These are phyloP conservation scores for Cercophora newfieldiana DNA, from an alignment of 495 filamentous ascomycete genomes.

Conservation along the genomic window DNA sequence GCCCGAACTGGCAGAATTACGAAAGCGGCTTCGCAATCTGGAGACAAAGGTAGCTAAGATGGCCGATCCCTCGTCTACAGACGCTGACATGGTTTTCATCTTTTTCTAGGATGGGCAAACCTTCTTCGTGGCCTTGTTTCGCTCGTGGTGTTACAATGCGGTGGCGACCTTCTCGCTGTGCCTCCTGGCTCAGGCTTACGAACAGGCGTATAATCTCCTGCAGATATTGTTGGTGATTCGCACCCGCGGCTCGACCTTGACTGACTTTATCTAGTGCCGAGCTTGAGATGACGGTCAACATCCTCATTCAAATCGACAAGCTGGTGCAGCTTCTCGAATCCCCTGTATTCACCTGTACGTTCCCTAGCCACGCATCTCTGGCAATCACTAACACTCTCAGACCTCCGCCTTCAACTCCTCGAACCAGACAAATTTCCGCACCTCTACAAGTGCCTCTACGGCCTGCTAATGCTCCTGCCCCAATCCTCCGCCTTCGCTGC, in stretches of 20 bases:
- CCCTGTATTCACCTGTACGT: slow-evolving; percentile 91
- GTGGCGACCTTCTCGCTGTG: slow-evolving; percentile 97
- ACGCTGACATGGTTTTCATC: slow-evolving; percentile 20
- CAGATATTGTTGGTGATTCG: slow-evolving; percentile 78
- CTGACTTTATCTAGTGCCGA: slow-evolving; percentile 66
- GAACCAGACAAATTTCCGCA: slow-evolving; percentile 96
- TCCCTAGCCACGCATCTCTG: neutral
- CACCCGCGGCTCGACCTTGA: neutral
- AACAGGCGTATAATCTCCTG: slow-evolving; percentile 94
- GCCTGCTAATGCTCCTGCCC: slow-evolving; percentile 94
- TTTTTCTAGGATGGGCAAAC: slow-evolving; percentile 78
- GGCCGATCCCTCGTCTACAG: neutral
- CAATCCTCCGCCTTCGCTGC: slow-evolving; percentile 97
- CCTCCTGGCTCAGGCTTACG: slow-evolving; percentile 94
- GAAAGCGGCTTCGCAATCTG: slow-evolving; percentile 85
- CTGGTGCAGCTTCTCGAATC: slow-evolving; percentile 96
- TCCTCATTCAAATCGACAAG: slow-evolving; percentile 99
- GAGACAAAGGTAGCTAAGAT: slow-evolving; percentile 67
- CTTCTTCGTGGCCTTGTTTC: slow-evolving; percentile 92
- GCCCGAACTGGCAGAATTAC: slow-evolving; percentile 85
- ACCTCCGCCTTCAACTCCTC: slow-evolving; percentile 94
- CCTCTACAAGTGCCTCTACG: slow-evolving; percentile 97
- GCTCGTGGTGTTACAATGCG: slow-evolving; percentile 98
- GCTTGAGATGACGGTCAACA: slow-evolving; percentile 97
- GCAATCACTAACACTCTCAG: slow-evolving; percentile 39